Conservation (phyloP, 2,329 filamentous ascomycete species). For the Penicillium capsulatum region DNA sequence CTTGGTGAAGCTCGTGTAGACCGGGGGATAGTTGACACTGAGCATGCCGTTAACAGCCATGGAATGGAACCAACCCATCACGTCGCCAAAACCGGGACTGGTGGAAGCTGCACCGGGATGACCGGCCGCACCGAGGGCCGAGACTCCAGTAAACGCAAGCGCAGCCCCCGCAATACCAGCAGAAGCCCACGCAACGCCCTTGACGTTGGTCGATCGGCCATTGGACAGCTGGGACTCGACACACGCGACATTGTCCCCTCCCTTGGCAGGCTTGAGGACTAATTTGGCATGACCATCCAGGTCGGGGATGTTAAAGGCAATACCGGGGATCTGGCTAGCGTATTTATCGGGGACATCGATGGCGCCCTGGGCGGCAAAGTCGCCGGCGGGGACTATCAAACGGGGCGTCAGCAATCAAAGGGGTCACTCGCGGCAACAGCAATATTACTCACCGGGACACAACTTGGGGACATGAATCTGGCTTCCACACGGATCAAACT, state of each 20-base stretch:
- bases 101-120: constrained; percentile 59
- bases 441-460: constrained; percentile 68
- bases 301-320: constrained; percentile 87
- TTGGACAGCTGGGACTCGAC: constrained; percentile 78
- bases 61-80: constrained; percentile 85
- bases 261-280: constrained; percentile 61
- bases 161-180: constrained; percentile 83
- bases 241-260: constrained; percentile 67
- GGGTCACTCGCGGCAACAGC: neutral
- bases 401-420: neutral
- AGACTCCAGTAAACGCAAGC: constrained; percentile 66
- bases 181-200: constrained; percentile 77
- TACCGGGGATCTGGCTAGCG: constrained; percentile 71
- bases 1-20: constrained; percentile 84
- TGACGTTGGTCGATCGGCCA: constrained; percentile 72
- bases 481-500: constrained; percentile 75
- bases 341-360: constrained; percentile 69
- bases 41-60: constrained; percentile 97
- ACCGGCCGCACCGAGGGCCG: constrained; percentile 61
- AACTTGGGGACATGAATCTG: constrained; percentile 65
- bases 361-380: constrained; percentile 67
- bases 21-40: constrained; percentile 77
- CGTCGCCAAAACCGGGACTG: constrained; percentile 80
- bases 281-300: constrained; percentile 81
- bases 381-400: constrained; percentile 62